Conservation (phyloP, 352 stramenopile genomes). For the Elongisporangium undulatum region DNA sequence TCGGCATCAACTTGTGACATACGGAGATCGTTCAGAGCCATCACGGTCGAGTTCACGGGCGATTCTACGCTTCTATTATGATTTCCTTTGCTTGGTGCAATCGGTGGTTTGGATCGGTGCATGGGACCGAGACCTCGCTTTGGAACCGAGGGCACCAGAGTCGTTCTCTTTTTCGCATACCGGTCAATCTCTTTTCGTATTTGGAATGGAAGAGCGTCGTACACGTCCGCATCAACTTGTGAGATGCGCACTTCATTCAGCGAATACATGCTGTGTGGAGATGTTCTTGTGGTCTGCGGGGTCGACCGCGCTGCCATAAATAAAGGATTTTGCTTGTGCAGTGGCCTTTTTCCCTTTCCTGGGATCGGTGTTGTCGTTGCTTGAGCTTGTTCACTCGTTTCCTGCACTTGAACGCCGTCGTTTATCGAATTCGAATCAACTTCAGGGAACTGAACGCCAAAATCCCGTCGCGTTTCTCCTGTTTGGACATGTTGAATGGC, state of each 20-base stretch:
- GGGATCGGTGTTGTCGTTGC: background rate
- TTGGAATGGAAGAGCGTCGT: slow-evolving; percentile 58
- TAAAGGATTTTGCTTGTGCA: background rate
- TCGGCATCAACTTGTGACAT: slow-evolving; percentile 79
- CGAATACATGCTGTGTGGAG: slow-evolving; percentile 1
- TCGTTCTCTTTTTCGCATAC: slow-evolving; percentile 41
- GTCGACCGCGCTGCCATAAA: background rate
- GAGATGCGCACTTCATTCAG: slow-evolving; percentile 73
- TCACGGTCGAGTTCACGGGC: background rate
- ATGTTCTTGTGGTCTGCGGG: background rate
- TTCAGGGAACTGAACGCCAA: background rate
- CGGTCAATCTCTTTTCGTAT: slow-evolving; percentile 72
- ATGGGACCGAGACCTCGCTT: background rate
- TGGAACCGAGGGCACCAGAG: background rate
- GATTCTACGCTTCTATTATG: background rate
- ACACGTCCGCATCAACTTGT: slow-evolving; percentile 76
- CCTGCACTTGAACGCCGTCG: background rate
- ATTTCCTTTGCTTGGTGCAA: background rate
- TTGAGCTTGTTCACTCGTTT: background rate
- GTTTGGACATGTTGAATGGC: too few species aligned
- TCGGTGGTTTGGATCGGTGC: background rate
- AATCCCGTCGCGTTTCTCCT: background rate
- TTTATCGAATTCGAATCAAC: background rate
- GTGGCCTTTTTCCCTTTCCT: background rate
- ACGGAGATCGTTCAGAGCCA: slow-evolving; percentile 54